Evolutionary conservation across 2,329 filamentous ascomycete genomes (phyloP), one percentile per base, ranked within the genome.

Genomic region (Fusarium penzigii): DNA sequence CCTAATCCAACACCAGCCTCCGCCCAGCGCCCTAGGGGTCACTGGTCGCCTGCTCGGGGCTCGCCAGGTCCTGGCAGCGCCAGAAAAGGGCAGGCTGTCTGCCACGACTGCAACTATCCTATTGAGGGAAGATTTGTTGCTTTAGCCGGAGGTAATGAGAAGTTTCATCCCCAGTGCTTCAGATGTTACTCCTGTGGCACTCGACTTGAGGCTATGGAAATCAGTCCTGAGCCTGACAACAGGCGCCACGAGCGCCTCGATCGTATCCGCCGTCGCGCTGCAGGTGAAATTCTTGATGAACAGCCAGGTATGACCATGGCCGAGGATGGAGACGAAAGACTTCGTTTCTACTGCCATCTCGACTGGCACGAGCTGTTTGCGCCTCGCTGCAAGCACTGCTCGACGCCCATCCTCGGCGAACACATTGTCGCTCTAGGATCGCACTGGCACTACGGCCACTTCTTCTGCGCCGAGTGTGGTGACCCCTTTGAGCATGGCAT

Each of bases 391-490:
- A 94, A 94, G 75, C 92, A 90, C 70, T 99, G 94, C 82, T 92
- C 89, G 70, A 99, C 94, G 8, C 93, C 94, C 4, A 99, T 99
- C 65, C 86, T 97, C 62, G 92, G 92, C 40, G 92, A 97, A 72
- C 91, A 97, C 61, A 87, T 97, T 32, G 87, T 97, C 13, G 94
- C 94, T 2, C 90, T 96, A 51, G 94, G 94, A 1, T 84, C 87
- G n/a, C 92, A 96, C 73, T 99, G 91, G 90, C 94, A 99, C 71
- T 89, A 90, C 48, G 94, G 94, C 0, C 94, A 99, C 74, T 99
- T 99, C 76, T 99, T 99, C 81, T 99, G 94, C 68, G 94, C 94
- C 40, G 92, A 99, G 78, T 99, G 94, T 69, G 94, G 94, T 61
- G 93, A 99, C 75, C 93, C 94, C 1, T 99, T 99, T 69, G 90